Evolutionary conservation across 805 yeast species (phyloP), one percentile per base, ranked within the genome.

Genomic region (Zygosaccharomyces kombuchaensis): DNA sequence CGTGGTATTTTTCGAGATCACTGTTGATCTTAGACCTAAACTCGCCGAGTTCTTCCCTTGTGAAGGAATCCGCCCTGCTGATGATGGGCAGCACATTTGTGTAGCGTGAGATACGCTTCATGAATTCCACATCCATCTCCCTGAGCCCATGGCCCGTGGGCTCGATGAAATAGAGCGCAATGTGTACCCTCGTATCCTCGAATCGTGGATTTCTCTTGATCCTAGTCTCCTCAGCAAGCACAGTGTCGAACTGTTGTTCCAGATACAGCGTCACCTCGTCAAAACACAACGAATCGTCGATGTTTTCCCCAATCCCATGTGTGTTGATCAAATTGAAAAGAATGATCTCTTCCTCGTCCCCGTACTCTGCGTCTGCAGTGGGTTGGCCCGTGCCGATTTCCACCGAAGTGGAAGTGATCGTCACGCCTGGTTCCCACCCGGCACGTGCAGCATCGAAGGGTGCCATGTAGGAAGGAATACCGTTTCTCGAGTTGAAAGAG

Each of bases 121-220:
- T 84, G 49, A 83, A 72, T 54, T 73, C 78, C 30, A 85, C 78
- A 59, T 85, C 95, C 47, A 85, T 60, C 61, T 85, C 91, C 49
- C 84, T 71, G 51, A 85, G 71, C 1, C 91, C 90, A 62, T 85
- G 93, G 13, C 95, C 95, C 3, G 81, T 72, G 1, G 91, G 84
- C 41, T 84, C 79, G 52, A 85, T 76, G 59, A 85, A 84, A 62
- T 85, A 85, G 39, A 85, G 65, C 51, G 84, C 76, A 6, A 80
- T 81, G 60, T 85, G 93, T 34, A 85, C 87, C 56, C 93, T 73
- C 13, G 89, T 75, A 67, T 86, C 91, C 55, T 77, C 82, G 59
- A 84, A 81, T 52, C 87, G 73, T 21, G 96, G 96, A 62, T 87
- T 87, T 74, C 97, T 82, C 65, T 77, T 77, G 52, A 89, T 87